Conservation (phyloP, 2,329 filamentous ascomycete genomes). For the Arthrocladium fulminans region DNA sequence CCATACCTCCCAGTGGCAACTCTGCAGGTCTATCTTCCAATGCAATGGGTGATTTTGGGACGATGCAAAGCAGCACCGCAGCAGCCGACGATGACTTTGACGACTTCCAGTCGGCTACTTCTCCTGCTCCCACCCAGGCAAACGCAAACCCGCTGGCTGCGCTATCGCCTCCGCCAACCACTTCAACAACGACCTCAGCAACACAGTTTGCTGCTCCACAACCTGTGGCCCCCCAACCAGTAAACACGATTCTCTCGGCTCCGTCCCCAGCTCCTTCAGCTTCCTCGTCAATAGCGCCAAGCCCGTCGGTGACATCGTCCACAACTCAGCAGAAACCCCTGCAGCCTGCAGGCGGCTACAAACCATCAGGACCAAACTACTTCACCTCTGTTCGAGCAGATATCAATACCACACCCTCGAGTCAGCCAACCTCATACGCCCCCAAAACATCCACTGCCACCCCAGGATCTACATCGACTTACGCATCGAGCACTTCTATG, state of each 20-base stretch:
- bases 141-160: constrained; percentile 31
- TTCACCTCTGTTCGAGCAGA: constrained; percentile 63
- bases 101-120: constrained; percentile 85
- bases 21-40: constrained; percentile 34
- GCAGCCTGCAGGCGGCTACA: constrained; percentile 48
- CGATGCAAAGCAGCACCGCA: constrained; percentile 34
- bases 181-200: constrained; percentile 39
- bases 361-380: constrained; percentile 81
- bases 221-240: constrained; percentile 45
- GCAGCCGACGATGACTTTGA: constrained; percentile 80
- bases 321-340: constrained; percentile 34
- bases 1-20: constrained; percentile 32
- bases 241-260: constrained; percentile 65
- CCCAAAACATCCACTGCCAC: constrained; percentile 25
- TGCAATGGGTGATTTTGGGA: constrained; percentile 35
- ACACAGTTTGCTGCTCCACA: constrained; percentile 73
- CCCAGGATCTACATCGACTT: constrained; percentile 29
- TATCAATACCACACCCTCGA: constrained; percentile 22
- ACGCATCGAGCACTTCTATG: constrained; percentile 31
- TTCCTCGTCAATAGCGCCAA: constrained; percentile 52
- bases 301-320: constrained; percentile 41
- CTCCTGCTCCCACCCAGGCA: constrained; percentile 38
- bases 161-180: constrained; percentile 38
- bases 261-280: constrained; percentile 46
- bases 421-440: constrained; percentile 25